Percentiles rank a stretch among this genome's conserved stretches.
These are phyloP conservation scores for Candida adriatica DNA, from an alignment of 805 yeast species.

Conservation along the genomic window DNA sequence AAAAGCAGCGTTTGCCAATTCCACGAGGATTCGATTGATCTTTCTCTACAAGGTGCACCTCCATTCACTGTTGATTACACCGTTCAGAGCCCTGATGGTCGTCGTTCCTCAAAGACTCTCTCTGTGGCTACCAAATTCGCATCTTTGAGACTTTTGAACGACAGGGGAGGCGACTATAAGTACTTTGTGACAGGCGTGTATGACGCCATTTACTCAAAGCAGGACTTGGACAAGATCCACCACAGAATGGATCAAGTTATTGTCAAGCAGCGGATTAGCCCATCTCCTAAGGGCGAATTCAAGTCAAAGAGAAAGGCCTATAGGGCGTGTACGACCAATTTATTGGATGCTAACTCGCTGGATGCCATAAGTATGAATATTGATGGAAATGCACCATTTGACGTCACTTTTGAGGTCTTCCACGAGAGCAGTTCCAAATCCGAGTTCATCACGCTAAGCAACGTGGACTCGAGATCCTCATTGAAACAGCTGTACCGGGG, in stretches of 20 bases:
- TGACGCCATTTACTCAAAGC: conserved; percentile 54
- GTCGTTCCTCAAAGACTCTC: conserved; percentile 27
- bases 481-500: conserved; percentile 40
- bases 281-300: conserved; percentile 57
- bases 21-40: conserved; percentile 40
- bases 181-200: conserved; percentile 55
- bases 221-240: conserved; percentile 26
- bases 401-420: conserved; percentile 47
- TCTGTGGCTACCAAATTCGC: conserved; percentile 50
- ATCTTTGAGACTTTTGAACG: conserved; percentile 36
- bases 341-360: conserved; percentile 28
- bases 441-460: conserved; percentile 37
- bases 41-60: conserved; percentile 48
- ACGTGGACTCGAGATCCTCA: conserved; percentile 34
- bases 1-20: conserved; percentile 41
- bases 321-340: conserved; percentile 41
- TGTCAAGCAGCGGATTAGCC: conserved; percentile 46
- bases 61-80: conserved; percentile 70
- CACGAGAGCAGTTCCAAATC: conserved; percentile 54
- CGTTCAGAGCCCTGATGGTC: conserved; percentile 52
- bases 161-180: conserved; percentile 52
- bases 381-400: conserved; percentile 56
- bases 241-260: conserved; percentile 28
- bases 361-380: conserved; percentile 51
- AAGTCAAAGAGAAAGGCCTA: conserved; percentile 37